Percentiles rank a stretch among this genome's conserved stretches.
These are phyloP conservation scores for Oldenlandia corymbosa DNA, from an alignment of 257 asterid species.

Conservation along the genomic window DNA sequence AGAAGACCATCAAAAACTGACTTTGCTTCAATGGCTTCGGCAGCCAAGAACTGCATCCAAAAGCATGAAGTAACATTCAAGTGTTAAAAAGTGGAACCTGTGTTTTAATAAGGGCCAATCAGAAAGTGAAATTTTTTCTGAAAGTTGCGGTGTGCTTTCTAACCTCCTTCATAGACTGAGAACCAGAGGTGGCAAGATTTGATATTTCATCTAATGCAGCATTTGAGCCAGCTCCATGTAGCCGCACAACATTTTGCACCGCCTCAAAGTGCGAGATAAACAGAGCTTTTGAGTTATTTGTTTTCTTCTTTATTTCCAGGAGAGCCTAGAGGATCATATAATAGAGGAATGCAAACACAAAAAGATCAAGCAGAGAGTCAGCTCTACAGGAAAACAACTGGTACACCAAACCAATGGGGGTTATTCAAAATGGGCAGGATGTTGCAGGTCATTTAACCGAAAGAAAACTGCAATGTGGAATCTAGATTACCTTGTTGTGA, in stretches of 20 bases:
- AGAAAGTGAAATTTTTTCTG: background rate
- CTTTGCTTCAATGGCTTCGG: conserved; percentile 50
- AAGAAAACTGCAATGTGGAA: conserved; percentile 12
- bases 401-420: background rate
- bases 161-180: conserved; percentile 54
- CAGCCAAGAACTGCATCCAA: conserved; percentile 46
- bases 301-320: conserved; percentile 50
- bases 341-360: background rate
- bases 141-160: conserved; percentile 14
- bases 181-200: conserved; percentile 44
- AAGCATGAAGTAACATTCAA: conserved; percentile 14
- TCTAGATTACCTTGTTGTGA: conserved; percentile 49
- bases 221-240: conserved; percentile 62
- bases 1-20: conserved; percentile 59
- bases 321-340: conserved; percentile 39
- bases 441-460: background rate
- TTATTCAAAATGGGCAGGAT: background rate
- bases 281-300: conserved; percentile 46
- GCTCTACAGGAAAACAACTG: background rate
- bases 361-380: background rate
- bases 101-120: conserved; percentile 6
- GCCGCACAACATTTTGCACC: conserved; percentile 60
- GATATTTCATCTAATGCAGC: conserved; percentile 66
- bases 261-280: conserved; percentile 76
- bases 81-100: too few relatives aligned